Conservation (phyloP, 164 flowering plant species). For the Vitis labrusca region DNA sequence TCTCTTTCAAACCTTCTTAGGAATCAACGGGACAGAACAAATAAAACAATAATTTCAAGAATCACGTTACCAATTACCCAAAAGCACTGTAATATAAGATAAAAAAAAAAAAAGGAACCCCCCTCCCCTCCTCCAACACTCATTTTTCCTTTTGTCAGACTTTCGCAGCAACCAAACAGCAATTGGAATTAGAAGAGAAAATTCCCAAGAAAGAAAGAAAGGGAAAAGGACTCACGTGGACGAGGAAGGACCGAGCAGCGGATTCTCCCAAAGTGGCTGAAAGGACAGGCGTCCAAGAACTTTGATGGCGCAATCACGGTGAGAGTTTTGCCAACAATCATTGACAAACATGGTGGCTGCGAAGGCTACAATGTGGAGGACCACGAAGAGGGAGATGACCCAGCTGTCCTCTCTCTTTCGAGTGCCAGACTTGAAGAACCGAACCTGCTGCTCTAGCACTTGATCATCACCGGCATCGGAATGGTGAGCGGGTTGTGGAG, state of each 20-base stretch:
- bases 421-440: constrained; percentile 42
- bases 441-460: constrained; percentile 9
- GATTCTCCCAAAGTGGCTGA: constrained; percentile 79
- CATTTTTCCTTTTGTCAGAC: no score
- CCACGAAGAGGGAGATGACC: constrained; percentile 61
- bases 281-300: constrained; percentile 63
- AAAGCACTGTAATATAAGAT: no score
- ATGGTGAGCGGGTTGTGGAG: constrained; percentile 7
- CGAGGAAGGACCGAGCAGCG: constrained; percentile 79
- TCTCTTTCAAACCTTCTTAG: no score
- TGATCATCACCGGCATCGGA: constrained; percentile 7
- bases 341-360: constrained; percentile 61
- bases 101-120: no score
- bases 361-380: constrained; percentile 56
- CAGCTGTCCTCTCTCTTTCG: constrained; percentile 49
- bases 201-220: background rate
- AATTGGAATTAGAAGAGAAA: background rate
- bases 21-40: no score
- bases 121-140: no score
- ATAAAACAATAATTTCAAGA: no score
- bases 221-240: constrained; percentile 48
- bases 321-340: constrained; percentile 53
- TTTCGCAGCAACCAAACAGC: no score
- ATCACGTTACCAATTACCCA: no score
- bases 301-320: constrained; percentile 42